Evolutionary conservation across 1,284 basidiomycete genomes (phyloP), one percentile per base, ranked within the genome.

Genomic region (Megacollybia platyphylla): DNA sequence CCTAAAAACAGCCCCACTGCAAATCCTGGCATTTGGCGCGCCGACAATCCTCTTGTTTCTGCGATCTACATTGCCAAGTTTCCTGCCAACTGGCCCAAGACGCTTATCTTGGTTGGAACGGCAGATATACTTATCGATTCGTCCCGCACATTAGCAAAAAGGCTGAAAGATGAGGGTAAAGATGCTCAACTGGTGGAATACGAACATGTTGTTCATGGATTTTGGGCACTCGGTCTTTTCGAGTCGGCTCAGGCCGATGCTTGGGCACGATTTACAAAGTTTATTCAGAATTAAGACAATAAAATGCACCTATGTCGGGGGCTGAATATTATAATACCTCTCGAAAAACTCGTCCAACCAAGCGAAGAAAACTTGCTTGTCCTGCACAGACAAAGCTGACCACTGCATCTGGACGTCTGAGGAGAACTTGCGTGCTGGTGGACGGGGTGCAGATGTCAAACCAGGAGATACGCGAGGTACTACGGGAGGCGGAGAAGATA

Each of bases 271-370:
- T 24, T 24, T 5, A 24, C 3, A 24, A 24, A 24, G 20, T 24
- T 24, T 24, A 24, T 24, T 5, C 1, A 24, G 20, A 24, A 38
- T 20, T 5, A 20, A 38, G 15, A 15, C 15, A 15, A 15, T 15
- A 15, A 15, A 15, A 15, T 15, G 15, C 15, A 15, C 36, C 11
- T 38, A 17, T 11, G 20, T 3, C 4, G 39, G 39, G 3, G 39
- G 34, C 32, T 10, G 17, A 13, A 49, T 47, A 8, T 44, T 43
- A 41, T 49, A 52, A 43, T 62, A 65, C 34, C 65, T 64, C 13
- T 70, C 66, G 52, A 87, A 87, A 58, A 80, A 87, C 53, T 85
- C 81, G 53, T 89, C 85, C 11, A 88, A 61, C 76, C 81, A 84
- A 41, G 58, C 58, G 56, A 88, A 89, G 53, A 88, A 79, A 11